Conservation (phyloP, 805 yeast species). For the Yamadazyma ubonensis region DNA sequence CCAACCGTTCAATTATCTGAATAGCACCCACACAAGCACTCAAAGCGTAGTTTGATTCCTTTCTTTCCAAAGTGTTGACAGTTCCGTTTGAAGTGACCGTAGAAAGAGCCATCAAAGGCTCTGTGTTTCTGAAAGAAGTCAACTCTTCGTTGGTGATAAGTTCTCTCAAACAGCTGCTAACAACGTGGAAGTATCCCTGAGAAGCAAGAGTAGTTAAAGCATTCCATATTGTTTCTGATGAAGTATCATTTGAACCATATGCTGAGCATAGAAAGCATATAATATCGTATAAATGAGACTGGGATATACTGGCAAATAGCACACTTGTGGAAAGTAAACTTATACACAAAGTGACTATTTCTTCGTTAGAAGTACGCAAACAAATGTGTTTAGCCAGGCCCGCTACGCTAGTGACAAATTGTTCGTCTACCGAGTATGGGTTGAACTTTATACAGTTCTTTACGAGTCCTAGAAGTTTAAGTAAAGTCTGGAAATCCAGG, state of each 20-base stretch:
- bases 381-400: conserved; percentile 37
- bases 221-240: conserved; percentile 36
- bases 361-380: conserved; percentile 34
- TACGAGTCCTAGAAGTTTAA: conserved; percentile 31
- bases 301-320: conserved; percentile 48
- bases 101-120: conserved; percentile 7
- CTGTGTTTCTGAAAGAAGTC: conserved; percentile 3
- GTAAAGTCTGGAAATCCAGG: conserved; percentile 15
- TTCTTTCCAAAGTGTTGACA: conserved; percentile 6
- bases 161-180: conserved; percentile 13
- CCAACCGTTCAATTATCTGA: conserved; percentile 31
- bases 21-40: conserved; percentile 41
- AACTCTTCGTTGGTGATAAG: conserved; percentile 14
- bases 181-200: conserved; percentile 31
- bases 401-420: conserved; percentile 30
- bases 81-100: conserved; percentile 13
- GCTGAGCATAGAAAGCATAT: conserved; percentile 49
- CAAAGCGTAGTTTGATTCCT: conserved; percentile 12
- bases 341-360: conserved; percentile 38
- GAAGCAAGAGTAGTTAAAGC: conserved; percentile 37
- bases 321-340: conserved; percentile 44
- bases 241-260: conserved; percentile 32
- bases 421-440: conserved; percentile 43
- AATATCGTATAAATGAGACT: conserved; percentile 30
- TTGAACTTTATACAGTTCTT: conserved; percentile 49